phyloP scores from a whole-genome alignment of 805 yeast genomes.

The Candida arabinofermentans region DNA sequence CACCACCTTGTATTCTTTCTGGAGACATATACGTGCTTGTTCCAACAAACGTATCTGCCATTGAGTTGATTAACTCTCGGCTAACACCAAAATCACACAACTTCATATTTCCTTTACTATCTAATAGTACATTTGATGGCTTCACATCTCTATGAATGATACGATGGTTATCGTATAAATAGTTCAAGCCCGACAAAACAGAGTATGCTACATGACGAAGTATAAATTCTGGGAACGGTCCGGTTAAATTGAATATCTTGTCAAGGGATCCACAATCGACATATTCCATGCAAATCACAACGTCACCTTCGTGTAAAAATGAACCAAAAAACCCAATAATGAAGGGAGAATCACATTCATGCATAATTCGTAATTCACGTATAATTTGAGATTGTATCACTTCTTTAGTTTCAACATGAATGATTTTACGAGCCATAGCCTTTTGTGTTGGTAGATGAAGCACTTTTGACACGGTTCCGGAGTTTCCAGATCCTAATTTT shows the following conservation, averaged over 20 bases:
- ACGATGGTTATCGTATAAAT: conserved; percentile 76
- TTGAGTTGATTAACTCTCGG: conserved; percentile 84
- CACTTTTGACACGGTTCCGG: conserved; percentile 88
- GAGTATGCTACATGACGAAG: conserved; percentile 71
- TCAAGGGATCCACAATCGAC: conserved; percentile 94
- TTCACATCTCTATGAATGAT: conserved; percentile 95
- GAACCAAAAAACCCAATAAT: conserved; percentile 93
- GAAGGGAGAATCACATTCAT: conserved; percentile 78
- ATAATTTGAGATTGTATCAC: conserved; percentile 78
- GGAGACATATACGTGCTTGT: conserved; percentile 98
- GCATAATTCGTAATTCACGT: conserved; percentile 85
- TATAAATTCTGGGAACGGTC: conserved; percentile 64
- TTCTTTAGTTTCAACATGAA: conserved; percentile 79
- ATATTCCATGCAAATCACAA: conserved; percentile 91
- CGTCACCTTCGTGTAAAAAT: conserved; percentile 66
- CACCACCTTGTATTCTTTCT: conserved; percentile 92
- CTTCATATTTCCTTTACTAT: conserved; percentile 81
- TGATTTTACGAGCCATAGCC: conserved; percentile 85
- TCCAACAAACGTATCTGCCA: conserved; percentile 97
- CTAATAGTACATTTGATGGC: conserved; percentile 89
- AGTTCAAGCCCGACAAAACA: conserved; percentile 76
- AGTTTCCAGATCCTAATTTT: conserved; percentile 86
- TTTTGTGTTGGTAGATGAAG: conserved; percentile 84
- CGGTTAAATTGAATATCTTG: conserved; percentile 57
- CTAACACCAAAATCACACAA: conserved; percentile 97